Percentiles rank a stretch among this genome's conserved stretches.
Evolutionary conservation across 2,329 filamentous ascomycete genomes (phyloP).

Genomic region (Leptoxyphium fumago): DNA sequence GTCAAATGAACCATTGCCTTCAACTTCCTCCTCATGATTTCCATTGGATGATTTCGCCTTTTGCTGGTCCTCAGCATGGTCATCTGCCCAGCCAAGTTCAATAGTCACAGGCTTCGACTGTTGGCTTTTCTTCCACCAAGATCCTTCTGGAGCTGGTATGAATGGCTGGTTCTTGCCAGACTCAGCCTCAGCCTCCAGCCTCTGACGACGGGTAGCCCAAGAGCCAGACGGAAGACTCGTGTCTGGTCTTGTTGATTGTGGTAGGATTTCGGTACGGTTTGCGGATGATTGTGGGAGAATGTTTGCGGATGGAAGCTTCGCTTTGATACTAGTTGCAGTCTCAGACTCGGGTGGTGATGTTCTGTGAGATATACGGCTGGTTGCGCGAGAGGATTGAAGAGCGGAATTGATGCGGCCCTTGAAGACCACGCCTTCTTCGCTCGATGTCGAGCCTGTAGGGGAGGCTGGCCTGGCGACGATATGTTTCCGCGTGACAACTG

Average conservation of each 20-base stretch:
- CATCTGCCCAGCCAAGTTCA: background rate
- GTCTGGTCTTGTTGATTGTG: no score
- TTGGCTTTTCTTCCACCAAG: conserved; percentile 14
- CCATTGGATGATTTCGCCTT: background rate
- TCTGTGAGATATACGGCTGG: background rate
- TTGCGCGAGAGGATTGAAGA: background rate
- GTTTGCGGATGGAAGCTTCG: background rate
- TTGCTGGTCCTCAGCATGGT: background rate
- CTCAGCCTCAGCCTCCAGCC: background rate
- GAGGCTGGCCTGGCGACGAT: conserved; percentile 23
- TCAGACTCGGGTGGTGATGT: background rate
- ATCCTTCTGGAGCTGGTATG: conserved; percentile 10
- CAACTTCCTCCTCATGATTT: background rate
- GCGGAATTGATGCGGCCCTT: conserved; percentile 32
- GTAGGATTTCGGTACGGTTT: no score
- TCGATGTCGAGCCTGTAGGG: conserved; percentile 40
- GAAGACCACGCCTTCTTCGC: conserved; percentile 61
- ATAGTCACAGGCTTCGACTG: conserved; percentile 4
- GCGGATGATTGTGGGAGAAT: background rate
- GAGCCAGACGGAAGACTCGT: no score
- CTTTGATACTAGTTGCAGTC: no score
- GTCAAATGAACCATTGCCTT: conserved; percentile 2
- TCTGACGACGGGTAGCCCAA: no score
- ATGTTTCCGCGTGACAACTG: conserved; percentile 7
- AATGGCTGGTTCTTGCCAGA: background rate